Evolutionary conservation across 1,139 yeast genomes (phyloP).

Genomic region (Geotrichum siamense): DNA sequence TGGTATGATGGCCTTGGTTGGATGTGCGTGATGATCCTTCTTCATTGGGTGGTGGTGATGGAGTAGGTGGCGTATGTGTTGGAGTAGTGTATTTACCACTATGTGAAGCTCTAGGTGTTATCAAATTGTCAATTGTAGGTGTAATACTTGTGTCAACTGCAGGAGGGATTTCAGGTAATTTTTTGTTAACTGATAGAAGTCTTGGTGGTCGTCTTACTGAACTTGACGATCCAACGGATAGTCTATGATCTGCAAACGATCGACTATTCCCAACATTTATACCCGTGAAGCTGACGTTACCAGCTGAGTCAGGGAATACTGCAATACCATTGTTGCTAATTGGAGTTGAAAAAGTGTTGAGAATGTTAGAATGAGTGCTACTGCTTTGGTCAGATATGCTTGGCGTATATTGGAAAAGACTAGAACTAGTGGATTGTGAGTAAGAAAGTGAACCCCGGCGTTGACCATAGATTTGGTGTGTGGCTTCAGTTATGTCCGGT

Average conservation of each 20-base stretch:
- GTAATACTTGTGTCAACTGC: background rate
- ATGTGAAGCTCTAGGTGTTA: constrained; percentile 1
- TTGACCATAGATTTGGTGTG: constrained; percentile 1
- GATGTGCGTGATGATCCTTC: too few relatives aligned
- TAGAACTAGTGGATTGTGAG: constrained; percentile 5
- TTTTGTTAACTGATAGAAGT: constrained; percentile 9
- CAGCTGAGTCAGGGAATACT: background rate
- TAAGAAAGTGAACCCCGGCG: constrained; percentile 11
- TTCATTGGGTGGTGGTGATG: constrained; percentile 2
- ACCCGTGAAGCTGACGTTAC: background rate
- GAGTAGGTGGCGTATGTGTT: constrained; percentile 9
- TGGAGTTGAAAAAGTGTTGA: background rate
- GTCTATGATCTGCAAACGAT: constrained; percentile 13
- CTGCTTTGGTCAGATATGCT: constrained; percentile 8
- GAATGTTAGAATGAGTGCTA: background rate
- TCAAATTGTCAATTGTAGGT: background rate
- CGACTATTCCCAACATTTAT: background rate
- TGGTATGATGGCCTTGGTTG: background rate
- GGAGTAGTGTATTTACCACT: constrained; percentile 10
- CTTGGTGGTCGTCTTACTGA: constrained; percentile 10
- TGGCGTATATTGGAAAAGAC: constrained; percentile 10
- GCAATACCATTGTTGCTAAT: background rate
- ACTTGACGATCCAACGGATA: constrained; percentile 8
- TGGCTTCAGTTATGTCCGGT: background rate
- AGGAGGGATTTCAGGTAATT: constrained; percentile 9